Base-by-base conservation (phyloP, 495 filamentous ascomycete species). In the Viridothelium virens region DNA sequence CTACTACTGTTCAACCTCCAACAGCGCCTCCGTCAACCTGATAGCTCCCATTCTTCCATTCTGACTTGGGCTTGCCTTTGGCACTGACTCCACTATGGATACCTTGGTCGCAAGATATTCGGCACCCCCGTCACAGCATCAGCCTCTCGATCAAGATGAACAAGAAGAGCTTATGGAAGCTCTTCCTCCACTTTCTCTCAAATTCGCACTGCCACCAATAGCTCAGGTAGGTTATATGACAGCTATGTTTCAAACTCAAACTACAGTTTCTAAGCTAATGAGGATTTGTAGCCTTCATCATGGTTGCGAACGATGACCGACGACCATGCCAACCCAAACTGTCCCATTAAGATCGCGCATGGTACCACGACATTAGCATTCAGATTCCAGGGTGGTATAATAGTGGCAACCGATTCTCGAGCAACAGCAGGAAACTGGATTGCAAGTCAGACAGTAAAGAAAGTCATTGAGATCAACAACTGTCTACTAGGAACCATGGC, bases 331-430 rank as follows among this genome's bases (percentile, higher is more conserved):
- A 98, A 98, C 80, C 92, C 95, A 63, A 85, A 87, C 77, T 96
- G 91, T 77, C 94, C 94, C 56, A 98, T 98, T 82, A 98, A 98
- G 84, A 89, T 98, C 74, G 95, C 95, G 50, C 95, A 98, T 84
- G 94, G 94, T 76, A 98, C 94, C 59, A 98, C 94, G 67, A 98
- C 94, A n/a, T 84, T 98, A 48, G 92, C 93, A 61, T 98, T 98
- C 83, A 83, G 93, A 70, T 98, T 97, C 82, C 86, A 97, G 79
- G 91, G 91, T 70, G 94, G 94, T 74, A 98, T 98, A 78, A 94
- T 98, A 72, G 94, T 98, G 63, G 92, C 91, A 33, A 98, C 94
- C 31, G 94, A 98, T 80, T 98, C 94, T 37, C 85, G 94, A 79
- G 94, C 94, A 46, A 93, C 93, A 65, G 92, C 93, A 38, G 94